Evolutionary conservation across 148 eudicot species (phyloP).

Genomic region (Chenopodium formosanum): DNA sequence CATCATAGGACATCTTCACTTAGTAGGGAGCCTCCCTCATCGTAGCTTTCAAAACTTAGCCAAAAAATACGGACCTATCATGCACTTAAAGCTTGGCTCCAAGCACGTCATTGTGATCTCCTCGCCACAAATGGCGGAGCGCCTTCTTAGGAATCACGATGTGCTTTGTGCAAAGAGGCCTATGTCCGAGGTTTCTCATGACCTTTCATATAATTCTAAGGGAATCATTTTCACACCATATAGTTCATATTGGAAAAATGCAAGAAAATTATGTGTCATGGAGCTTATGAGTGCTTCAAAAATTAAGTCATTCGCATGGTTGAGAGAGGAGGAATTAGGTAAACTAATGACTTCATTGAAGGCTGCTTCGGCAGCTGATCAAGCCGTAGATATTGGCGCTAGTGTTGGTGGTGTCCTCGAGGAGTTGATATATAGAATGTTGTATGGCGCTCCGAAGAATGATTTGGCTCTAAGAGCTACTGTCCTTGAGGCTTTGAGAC

Average conservation of each 20-base stretch:
- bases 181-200: slow-evolving; percentile 18
- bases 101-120: slow-evolving; percentile 22
- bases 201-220: slow-evolving; percentile 20
- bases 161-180: slow-evolving; percentile 19
- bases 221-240: slow-evolving; percentile 24
- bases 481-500: slow-evolving; percentile 25
- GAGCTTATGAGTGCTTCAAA: slow-evolving; percentile 24
- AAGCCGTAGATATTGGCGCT: slow-evolving; percentile 16
- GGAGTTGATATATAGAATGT: slow-evolving; percentile 28
- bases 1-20: slow-evolving; percentile 38
- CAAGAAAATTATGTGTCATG: slow-evolving; percentile 21
- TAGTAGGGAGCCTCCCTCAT: slow-evolving; percentile 42
- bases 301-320: slow-evolving; percentile 20
- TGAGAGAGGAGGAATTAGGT: slow-evolving; percentile 23
- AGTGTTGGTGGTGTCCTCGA: slow-evolving; percentile 19
- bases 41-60: slow-evolving; percentile 32
- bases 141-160: slow-evolving; percentile 19
- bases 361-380: slow-evolving; percentile 1
- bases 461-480: slow-evolving; percentile 19
- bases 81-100: slow-evolving; percentile 32
- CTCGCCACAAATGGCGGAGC: slow-evolving; percentile 25
- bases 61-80: slow-evolving; percentile 43
- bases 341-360: slow-evolving; percentile 15
- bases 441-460: slow-evolving; percentile 23
- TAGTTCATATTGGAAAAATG: slow-evolving; percentile 18